A percentile compares a stretch with the other conserved stretches of the same genome.
Conservation (phyloP, 169 alveolate species). For the Plasmodium adleri region DNA sequence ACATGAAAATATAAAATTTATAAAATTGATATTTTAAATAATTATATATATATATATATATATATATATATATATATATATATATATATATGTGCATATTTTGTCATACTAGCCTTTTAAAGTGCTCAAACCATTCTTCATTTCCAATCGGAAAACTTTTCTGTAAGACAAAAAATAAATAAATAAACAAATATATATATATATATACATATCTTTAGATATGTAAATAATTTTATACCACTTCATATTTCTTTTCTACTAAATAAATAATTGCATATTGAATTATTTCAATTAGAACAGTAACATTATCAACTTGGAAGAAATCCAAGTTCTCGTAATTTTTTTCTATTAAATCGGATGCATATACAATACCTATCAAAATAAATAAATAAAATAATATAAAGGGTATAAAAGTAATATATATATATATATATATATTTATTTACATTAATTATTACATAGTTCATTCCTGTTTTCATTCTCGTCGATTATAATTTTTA, state of each 20-base stretch:
- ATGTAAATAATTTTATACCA: slow-evolving; percentile 8
- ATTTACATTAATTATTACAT: slow-evolving; percentile 19
- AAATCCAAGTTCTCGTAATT: slow-evolving; percentile 26
- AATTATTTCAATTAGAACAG: slow-evolving; percentile 49
- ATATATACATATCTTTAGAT: slow-evolving; percentile 1
- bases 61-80: no score
- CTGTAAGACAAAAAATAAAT: slow-evolving; percentile 14
- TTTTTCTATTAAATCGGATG: slow-evolving; percentile 51
- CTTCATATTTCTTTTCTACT: slow-evolving; percentile 40
- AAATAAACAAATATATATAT: not conserved
- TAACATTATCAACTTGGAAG: slow-evolving; percentile 65
- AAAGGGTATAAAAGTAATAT: not conserved
- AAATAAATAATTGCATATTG: slow-evolving; percentile 57
- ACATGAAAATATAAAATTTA: not conserved
- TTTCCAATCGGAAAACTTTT: slow-evolving; percentile 20
- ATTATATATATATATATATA: no score
- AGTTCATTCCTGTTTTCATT: slow-evolving; percentile 43
- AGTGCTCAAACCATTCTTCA: slow-evolving; percentile 47
- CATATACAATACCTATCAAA: slow-evolving; percentile 40
- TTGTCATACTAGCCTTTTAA: slow-evolving; percentile 33
- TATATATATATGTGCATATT: not conserved
- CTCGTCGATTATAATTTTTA: slow-evolving; percentile 35
- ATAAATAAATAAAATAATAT: not conserved
- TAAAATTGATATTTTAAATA: no score
- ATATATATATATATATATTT: not conserved